Conservation (phyloP, 2,329 filamentous ascomycete genomes). For the Microthyrium microscopicum region DNA sequence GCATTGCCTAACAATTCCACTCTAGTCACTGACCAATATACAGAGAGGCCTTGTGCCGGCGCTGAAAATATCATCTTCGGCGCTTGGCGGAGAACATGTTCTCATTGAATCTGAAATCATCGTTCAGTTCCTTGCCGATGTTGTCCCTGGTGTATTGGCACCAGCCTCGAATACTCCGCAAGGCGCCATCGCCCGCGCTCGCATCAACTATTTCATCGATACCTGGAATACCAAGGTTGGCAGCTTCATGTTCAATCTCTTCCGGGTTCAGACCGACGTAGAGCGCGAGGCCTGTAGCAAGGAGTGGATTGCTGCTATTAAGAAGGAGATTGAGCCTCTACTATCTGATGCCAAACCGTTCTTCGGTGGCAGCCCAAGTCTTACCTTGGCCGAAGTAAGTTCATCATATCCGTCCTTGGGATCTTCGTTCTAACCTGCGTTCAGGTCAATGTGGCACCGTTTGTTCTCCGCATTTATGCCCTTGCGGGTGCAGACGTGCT, state of each 20-base stretch:
- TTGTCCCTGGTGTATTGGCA: constrained; percentile 49
- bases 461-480: constrained; percentile 43
- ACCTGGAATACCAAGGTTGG: constrained; percentile 48
- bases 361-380: constrained; percentile 27
- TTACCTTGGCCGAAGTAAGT: constrained; percentile 59
- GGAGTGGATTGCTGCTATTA: constrained; percentile 37
- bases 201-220: constrained; percentile 56
- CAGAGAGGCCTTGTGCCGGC: constrained; percentile 57
- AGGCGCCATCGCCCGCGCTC: constrained; percentile 45
- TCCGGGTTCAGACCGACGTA: constrained; percentile 30
- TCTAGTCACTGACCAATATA: not conserved
- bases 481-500: constrained; percentile 39
- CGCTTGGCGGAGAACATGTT: constrained; percentile 36
- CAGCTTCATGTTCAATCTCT: constrained; percentile 27
- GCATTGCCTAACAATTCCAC: constrained; percentile 8
- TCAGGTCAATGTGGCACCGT: constrained; percentile 48
- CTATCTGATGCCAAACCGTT: constrained; percentile 32
- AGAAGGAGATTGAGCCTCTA: constrained; percentile 59
- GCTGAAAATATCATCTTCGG: constrained; percentile 41
- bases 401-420: not conserved
- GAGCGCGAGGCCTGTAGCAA: constrained; percentile 33
- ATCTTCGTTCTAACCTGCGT: constrained; percentile 5
- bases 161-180: constrained; percentile 37
- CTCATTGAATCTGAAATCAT: constrained; percentile 60
- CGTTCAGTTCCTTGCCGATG: constrained; percentile 53